These are phyloP conservation scores for Podospora comata DNA, from an alignment of 495 filamentous ascomycete species.

Conservation along the genomic window DNA sequence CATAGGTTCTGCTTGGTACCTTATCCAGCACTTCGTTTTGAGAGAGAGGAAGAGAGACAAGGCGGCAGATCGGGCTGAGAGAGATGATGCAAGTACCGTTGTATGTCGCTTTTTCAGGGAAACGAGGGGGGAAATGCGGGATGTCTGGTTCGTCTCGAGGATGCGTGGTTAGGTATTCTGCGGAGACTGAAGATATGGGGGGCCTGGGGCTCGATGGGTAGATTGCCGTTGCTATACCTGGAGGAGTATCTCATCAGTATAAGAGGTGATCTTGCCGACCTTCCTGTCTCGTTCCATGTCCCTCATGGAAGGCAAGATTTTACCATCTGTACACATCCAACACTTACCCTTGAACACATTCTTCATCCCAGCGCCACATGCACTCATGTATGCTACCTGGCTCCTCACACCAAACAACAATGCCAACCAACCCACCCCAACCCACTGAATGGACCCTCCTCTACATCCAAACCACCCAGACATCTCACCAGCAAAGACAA, in stretches of 20 bases:
- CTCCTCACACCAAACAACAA: not conserved
- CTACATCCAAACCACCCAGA: slow-evolving; percentile 13
- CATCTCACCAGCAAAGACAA: slow-evolving; percentile 3
- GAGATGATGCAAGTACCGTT: not conserved
- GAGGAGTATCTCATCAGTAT: not conserved
- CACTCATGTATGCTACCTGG: not conserved
- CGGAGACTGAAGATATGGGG: not conserved
- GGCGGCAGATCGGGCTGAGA: not conserved
- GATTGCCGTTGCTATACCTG: not conserved
- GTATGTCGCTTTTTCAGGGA: not conserved
- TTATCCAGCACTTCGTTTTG: not conserved
- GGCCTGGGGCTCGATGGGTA: not conserved
- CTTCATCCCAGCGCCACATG: not conserved
- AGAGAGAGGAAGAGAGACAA: not conserved
- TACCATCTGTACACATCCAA: not conserved
- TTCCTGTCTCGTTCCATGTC: not conserved
- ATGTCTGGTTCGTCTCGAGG: not conserved
- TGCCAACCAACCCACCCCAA: not conserved
- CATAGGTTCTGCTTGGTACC: not conserved
- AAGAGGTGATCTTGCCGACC: not conserved
- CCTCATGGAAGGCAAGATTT: not conserved
- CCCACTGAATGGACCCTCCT: slow-evolving; percentile 10
- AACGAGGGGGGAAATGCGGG: not conserved
- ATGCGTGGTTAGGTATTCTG: not conserved
- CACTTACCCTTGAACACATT: not conserved